phyloP scores from a whole-genome alignment of 1,284 basidiomycete genomes.

The Rhodotorula sp. region DNA sequence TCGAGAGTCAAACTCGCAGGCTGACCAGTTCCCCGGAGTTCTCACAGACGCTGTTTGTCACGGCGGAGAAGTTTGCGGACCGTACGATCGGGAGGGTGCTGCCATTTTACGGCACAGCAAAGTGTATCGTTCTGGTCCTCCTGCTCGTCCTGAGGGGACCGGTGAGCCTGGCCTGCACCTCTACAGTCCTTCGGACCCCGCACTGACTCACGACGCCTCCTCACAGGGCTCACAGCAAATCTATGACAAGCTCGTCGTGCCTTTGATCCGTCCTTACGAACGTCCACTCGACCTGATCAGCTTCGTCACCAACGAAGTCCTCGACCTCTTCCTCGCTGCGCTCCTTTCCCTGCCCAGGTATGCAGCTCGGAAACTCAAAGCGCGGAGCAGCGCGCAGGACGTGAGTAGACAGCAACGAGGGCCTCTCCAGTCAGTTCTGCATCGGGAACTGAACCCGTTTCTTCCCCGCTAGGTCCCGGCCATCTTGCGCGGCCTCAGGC shows the following conservation, averaged over 20 bases:
- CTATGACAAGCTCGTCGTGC: slow-evolving; percentile 32
- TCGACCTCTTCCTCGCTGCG: slow-evolving; percentile 16
- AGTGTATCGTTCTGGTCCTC: slow-evolving; percentile 16
- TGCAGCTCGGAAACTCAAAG: neutral
- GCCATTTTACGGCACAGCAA: slow-evolving; percentile 32
- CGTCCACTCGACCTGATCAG: slow-evolving; percentile 29
- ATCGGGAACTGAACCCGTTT: no score
- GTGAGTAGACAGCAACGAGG: neutral
- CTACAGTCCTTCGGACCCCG: no score
- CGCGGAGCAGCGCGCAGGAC: neutral
- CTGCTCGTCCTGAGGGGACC: slow-evolving; percentile 24
- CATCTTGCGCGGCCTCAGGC: slow-evolving; percentile 28
- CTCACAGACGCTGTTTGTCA: slow-evolving; percentile 12
- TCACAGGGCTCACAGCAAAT: slow-evolving; percentile 27
- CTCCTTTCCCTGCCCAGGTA: slow-evolving; percentile 14
- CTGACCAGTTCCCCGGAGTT: neutral
- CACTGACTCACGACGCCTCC: no score
- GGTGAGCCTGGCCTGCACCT: neutral
- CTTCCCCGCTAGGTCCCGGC: slow-evolving; percentile 16
- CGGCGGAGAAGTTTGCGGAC: slow-evolving; percentile 24
- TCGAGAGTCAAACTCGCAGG: neutral
- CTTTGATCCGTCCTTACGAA: slow-evolving; percentile 30
- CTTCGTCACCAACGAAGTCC: slow-evolving; percentile 20
- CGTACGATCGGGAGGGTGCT: slow-evolving; percentile 14
- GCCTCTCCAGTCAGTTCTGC: neutral